Evolutionary conservation across 768 basidiomycete genomes (phyloP), one percentile per base, ranked within the genome.

Genomic region (Boletus sp.): DNA sequence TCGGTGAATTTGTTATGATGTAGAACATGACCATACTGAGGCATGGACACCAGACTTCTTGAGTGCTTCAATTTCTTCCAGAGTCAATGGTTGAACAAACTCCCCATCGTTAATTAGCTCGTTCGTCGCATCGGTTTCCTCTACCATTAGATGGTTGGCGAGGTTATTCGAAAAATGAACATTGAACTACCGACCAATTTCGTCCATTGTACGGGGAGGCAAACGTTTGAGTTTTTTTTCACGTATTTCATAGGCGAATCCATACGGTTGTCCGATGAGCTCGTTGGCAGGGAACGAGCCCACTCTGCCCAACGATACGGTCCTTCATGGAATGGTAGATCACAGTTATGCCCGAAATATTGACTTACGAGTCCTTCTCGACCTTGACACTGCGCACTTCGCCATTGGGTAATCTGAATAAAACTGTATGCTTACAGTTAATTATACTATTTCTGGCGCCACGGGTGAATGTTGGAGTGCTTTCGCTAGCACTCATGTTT

Each of bases 61-160:
- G 54, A 98, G 72, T 7, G 80, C 77, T 63, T 88, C 83, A 47
- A 99, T 98, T 67, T 98, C 96, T 39, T 83, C 83, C 27, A 83
- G 70, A 2, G 90, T 90, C 54, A 98, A 72, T 29, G 91, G 88
- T 60, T 96, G 92, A 1, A 94, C 88, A 50, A 84, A 82, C 64
- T 85, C 80, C 3, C 85, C 88, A 57, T 96, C 94, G 62, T 90
- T 88, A 23, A 99, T 99, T 4, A 93, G 79, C 65, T 99, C 94
- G 64, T 99, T 99, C 4, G 94, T 99, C 2, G 95, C 96, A 48
- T 90, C 88, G 13, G 95, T 98, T 64, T 98, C 96, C 84, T 95
- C 96, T 96, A 62, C 10, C 35, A 35, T 17, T 10, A 9, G 15
- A 48, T 30, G 17, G 17, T 69, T 10, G 56, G 37, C 21, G 27